Conservation (phyloP, 306 rosid genomes). For the Sphenostylis stenocarpa region DNA sequence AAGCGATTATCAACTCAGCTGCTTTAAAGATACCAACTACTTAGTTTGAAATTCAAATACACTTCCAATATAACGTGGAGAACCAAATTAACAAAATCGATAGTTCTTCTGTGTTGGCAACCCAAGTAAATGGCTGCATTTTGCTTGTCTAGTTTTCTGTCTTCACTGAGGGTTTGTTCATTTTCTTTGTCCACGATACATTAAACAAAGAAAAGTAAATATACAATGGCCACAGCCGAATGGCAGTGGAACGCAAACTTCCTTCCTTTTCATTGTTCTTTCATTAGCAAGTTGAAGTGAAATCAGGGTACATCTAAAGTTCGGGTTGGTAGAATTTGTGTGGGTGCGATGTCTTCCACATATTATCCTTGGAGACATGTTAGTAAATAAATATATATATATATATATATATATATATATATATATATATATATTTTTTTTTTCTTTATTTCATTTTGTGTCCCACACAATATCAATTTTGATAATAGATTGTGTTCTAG, state of each 20-base stretch:
- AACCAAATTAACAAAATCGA: constrained; percentile 32
- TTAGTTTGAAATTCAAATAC: constrained; percentile 9
- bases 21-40: constrained; percentile 44
- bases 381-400: neutral
- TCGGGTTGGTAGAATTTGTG: constrained; percentile 24
- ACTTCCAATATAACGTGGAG: constrained; percentile 32
- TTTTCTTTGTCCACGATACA: too few species aligned
- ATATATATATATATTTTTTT: neutral
- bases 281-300: neutral
- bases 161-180: too few species aligned
- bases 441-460: too few species aligned
- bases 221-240: neutral
- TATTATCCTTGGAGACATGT: neutral
- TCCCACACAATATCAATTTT: too few species aligned
- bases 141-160: constrained; percentile 17
- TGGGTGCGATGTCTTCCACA: neutral
- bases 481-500: too few species aligned
- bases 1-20: constrained; percentile 55
- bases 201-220: too few species aligned
- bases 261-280: constrained; percentile 10
- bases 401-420: neutral
- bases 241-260: neutral
- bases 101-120: constrained; percentile 31
- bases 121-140: constrained; percentile 23
- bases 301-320: neutral